Base-by-base conservation (phyloP, 805 yeast species). In the Kuraishia ogatae region DNA sequence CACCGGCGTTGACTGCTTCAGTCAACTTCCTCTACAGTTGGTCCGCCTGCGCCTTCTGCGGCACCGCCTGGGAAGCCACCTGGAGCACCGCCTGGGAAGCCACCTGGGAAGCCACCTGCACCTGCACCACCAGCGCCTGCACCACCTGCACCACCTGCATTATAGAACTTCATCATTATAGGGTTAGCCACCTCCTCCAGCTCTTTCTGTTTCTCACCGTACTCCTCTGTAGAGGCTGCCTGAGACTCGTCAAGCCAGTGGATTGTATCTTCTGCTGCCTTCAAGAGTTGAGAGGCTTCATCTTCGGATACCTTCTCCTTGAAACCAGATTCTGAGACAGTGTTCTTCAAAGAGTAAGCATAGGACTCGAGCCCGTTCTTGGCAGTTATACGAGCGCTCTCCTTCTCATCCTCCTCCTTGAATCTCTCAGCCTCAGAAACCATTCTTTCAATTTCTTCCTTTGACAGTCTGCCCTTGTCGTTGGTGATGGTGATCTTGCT, bases 381-480 rank as follows among this genome's bases (percentile, higher is more conserved):
- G 74, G 96, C 90, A 70, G 82, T 89, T 65, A 92, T 85, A 80
- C 98, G 90, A 62, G 84, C 73, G 69, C 97, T 89, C 82, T 92
- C 97, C 79, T 84, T 82, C 76, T 91, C 97, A 76, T 92, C 97
- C 76, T 92, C 96, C 64, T 89, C 97, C 82, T 89, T 91, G 84
- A 78, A 92, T 81, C 91, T 92, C 81, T 93, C 97, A 67, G 97
- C 98, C 76, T 93, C 97, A 61, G 89, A 77, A 61, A 93, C 97
- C 98, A 92, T 92, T 77, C 92, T 87, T 80, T 93, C 97, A 66
- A 92, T 92, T 71, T 92, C 97, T 74, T 92, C 97, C 84, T 91
- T 89, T 61, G 97, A 89, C 70, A 92, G 82, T 83, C 97, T 91
- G 77, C 98, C 98, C 82, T 92, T 93, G 76, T 92, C 97, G 80